Evolutionary conservation across 192 early-diverging fungal genomes (phyloP).

Genomic region (Podochytrium sp.): DNA sequence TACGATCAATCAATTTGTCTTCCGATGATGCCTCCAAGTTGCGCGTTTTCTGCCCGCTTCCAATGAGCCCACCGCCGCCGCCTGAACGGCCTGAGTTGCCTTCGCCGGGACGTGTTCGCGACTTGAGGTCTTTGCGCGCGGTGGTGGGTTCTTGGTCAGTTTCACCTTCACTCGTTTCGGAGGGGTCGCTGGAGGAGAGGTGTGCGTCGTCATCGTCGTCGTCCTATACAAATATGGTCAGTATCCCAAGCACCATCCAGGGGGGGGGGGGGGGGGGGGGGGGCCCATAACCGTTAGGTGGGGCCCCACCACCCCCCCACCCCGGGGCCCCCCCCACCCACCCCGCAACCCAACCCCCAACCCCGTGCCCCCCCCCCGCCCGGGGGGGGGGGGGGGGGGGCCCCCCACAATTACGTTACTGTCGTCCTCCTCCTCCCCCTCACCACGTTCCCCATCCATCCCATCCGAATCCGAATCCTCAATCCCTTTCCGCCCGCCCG

Average conservation of each 20-base stretch:
- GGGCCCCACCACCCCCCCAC: neutral
- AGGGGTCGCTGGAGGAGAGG: no score
- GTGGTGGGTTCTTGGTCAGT: neutral
- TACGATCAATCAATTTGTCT: neutral
- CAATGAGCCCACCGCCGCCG: conserved; percentile 15
- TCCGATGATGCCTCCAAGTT: neutral
- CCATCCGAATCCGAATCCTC: conserved; percentile 23
- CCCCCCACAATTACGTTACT: neutral
- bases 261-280: no score
- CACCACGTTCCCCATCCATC: neutral
- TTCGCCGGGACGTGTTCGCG: neutral
- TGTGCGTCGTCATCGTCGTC: no score
- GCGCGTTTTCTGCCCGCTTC: neutral
- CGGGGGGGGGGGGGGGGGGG: neutral
- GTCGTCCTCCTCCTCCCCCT: neutral
- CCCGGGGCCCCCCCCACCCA: neutral
- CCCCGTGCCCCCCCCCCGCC: neutral
- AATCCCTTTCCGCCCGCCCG: neutral
- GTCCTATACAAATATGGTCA: neutral
- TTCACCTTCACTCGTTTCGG: neutral
- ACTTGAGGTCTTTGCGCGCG: neutral
- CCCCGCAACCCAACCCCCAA: neutral
- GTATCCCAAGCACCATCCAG: neutral
- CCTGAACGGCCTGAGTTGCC: neutral
- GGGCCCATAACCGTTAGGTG: neutral